phyloP scores from a whole-genome alignment of 2,329 filamentous ascomycete species.

The Fulvia fulva region DNA sequence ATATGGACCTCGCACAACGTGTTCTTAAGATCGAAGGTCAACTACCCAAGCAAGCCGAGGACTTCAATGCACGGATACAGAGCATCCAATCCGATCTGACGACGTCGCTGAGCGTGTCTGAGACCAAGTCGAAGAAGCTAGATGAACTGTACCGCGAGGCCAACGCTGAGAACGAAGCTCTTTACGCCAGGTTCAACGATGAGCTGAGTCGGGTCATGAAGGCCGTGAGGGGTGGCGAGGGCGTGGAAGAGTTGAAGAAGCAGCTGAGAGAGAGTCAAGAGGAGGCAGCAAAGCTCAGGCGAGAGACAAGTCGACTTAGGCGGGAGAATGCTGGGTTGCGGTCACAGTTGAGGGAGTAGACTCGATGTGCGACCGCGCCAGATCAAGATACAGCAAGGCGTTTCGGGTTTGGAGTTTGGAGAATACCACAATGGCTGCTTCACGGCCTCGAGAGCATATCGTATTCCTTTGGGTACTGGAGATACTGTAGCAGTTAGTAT shows the following conservation, averaged over 20 bases:
- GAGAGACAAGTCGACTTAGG: slow-evolving; percentile 79
- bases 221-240: slow-evolving; percentile 69
- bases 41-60: slow-evolving; percentile 57
- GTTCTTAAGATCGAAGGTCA: slow-evolving; percentile 65
- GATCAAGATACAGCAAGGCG: neutral
- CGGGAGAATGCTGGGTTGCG: slow-evolving; percentile 70
- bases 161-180: slow-evolving; percentile 83
- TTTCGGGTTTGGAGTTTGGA: neutral
- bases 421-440: neutral
- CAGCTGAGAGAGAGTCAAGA: slow-evolving; percentile 71
- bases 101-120: slow-evolving; percentile 63
- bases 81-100: slow-evolving; percentile 68
- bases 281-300: slow-evolving; percentile 71
- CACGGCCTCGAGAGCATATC: neutral
- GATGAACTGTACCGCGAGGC: slow-evolving; percentile 86
- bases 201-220: slow-evolving; percentile 80
- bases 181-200: slow-evolving; percentile 90
- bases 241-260: slow-evolving; percentile 70
- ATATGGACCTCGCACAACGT: slow-evolving; percentile 51
- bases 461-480: neutral
- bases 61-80: slow-evolving; percentile 59
- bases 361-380: no score
- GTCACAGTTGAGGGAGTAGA: slow-evolving; percentile 44
- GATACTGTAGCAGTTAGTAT: neutral
- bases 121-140: slow-evolving; percentile 74